Conservation (phyloP, 176 grass and related monocot genomes). For the Areca catechu region DNA sequence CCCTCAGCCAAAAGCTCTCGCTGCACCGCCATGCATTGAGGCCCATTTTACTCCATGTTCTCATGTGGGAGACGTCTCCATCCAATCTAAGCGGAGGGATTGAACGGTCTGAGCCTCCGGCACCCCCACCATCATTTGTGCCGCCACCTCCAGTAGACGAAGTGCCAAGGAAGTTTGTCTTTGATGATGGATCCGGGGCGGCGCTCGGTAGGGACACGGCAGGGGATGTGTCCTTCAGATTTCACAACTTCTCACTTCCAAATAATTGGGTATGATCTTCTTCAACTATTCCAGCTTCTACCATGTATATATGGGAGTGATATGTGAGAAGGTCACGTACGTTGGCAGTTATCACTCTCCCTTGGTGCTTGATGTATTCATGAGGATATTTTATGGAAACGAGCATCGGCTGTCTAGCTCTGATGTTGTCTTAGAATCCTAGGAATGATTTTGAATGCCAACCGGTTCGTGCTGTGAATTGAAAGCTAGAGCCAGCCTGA, state of each 20-base stretch:
- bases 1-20: constrained; percentile 93
- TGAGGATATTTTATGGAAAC: no score
- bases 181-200: constrained; percentile 23
- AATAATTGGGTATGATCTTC: constrained; percentile 58
- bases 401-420: no score
- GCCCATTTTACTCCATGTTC: constrained; percentile 74
- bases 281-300: not conserved
- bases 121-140: constrained; percentile 16
- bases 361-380: no score
- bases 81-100: not conserved
- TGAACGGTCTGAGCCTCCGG: constrained; percentile 4
- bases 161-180: not conserved
- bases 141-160: not conserved
- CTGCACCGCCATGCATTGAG: constrained; percentile 81
- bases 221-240: constrained; percentile 56
- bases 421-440: no score
- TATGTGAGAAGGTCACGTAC: no score
- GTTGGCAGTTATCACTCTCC: no score
- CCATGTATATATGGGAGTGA: no score
- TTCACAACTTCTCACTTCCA: constrained; percentile 76
- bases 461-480: no score
- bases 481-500: no score
- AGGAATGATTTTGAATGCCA: no score
- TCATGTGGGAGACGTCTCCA: constrained; percentile 60
- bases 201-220: constrained; percentile 8